Evolutionary conservation across 495 filamentous ascomycete genomes (phyloP), one percentile per base, ranked within the genome.

Genomic region (Ramalina peruviana): DNA sequence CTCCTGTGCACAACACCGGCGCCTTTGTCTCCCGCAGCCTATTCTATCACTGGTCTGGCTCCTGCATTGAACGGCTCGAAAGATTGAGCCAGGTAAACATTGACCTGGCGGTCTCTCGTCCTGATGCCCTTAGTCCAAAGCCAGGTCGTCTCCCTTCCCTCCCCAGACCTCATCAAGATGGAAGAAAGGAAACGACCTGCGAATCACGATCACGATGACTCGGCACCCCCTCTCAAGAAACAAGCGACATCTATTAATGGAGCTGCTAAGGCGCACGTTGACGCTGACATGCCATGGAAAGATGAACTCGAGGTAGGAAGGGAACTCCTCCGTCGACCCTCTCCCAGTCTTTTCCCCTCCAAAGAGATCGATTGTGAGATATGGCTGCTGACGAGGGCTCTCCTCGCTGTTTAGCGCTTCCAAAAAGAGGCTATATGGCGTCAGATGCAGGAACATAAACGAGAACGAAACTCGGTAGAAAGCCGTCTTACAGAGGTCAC

Each of bases 401-500:
- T 45, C 21, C 0, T 4, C 41, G 15, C 16, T 11, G 9, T 41
- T 53, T 47, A 98, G 92, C 79, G 82, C 57, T 96, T 86, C 61
- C 88, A 94, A 70, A 98, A 98, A 65, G 92, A 95, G 73, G 92
- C 92, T 51, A 96, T 98, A 60, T 81, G 85, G 62, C 86, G 92
- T 26, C 90, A 96, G 61, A 95, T 98, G 90, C 81, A 84, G 58
- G 93, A 97, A 64, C 95, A 88, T 63, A 96, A 94, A 65, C 77
- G 93, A 43, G 87, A 96, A 60, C 86, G 85, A 63, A 71, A 71
- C 30, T 80, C 78, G 16, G 65, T 94, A 42, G 90, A 96, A 65
- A 64, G 72, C 37, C 83, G 82, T 56, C 65, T 92, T 45, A 81
- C 76, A 54, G 83, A 90, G 47, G 70, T 88, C 51, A 73, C 82